phyloP scores from a whole-genome alignment of 1,284 basidiomycete species.

The Tetrapyrgos nigripes region DNA sequence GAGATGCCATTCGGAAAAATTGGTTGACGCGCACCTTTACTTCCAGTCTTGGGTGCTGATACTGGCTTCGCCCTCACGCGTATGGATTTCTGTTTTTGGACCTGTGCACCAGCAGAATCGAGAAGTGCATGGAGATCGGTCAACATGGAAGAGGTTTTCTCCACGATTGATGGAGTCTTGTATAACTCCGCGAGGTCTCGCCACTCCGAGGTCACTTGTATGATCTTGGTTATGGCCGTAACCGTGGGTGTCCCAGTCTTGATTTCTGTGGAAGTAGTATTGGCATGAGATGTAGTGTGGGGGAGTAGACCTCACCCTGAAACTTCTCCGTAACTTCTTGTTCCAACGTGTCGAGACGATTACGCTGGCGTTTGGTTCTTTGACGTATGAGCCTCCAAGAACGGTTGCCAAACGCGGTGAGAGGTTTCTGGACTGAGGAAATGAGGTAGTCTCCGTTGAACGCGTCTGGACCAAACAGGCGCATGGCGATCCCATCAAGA shows the following conservation, averaged over 20 bases:
- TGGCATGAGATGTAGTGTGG: not conserved
- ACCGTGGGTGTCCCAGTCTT: conserved; percentile 11
- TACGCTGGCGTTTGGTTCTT: not conserved
- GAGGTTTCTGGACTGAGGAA: conserved; percentile 3
- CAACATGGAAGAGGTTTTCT: conserved; percentile 21
- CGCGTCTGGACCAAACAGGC: conserved; percentile 27
- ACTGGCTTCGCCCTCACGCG: not conserved
- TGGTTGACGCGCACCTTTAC: conserved; percentile 2
- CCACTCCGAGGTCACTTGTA: conserved; percentile 25
- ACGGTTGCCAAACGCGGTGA: conserved; percentile 15
- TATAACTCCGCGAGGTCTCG: conserved; percentile 18
- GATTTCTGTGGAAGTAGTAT: conserved; percentile 18
- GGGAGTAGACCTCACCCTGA: conserved; percentile 20
- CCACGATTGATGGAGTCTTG: conserved; percentile 6
- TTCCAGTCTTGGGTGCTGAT: not conserved
- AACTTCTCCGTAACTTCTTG: conserved; percentile 20
- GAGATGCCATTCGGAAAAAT: not conserved
- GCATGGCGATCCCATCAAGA: conserved; percentile 24
- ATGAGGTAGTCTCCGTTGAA: conserved; percentile 17
- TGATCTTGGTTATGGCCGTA: conserved; percentile 16
- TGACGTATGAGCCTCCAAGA: conserved; percentile 22
- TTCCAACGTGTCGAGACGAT: conserved; percentile 3
- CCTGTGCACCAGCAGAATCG: conserved; percentile 18
- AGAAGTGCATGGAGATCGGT: conserved; percentile 21
- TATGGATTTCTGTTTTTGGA: not conserved